Evolutionary conservation across 2,329 filamentous ascomycete species (phyloP).

Genomic region (Verticillium isaacii): DNA sequence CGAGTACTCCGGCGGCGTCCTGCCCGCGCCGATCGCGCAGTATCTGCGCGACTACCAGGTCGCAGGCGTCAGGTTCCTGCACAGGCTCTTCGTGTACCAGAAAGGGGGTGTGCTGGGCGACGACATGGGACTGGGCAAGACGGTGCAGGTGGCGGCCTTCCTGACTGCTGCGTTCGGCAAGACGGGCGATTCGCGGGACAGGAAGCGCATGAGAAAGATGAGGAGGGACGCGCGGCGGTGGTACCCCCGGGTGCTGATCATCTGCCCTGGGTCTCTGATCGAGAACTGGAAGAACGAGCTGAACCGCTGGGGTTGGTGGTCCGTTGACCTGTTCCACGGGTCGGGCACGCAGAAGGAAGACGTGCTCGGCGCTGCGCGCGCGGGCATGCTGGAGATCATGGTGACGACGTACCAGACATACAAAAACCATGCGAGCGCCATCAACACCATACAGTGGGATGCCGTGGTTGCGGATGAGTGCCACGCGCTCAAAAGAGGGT

Average conservation of each 20-base stretch:
- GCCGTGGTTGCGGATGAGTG: constrained; percentile 93
- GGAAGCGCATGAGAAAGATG: constrained; percentile 83
- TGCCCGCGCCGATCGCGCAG: constrained; percentile 85
- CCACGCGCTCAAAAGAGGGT: constrained; percentile 78
- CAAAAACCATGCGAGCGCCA: constrained; percentile 62
- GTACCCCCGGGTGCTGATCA: constrained; percentile 81
- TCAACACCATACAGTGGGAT: constrained; percentile 91
- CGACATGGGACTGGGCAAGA: constrained; percentile 97
- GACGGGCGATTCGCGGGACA: constrained; percentile 80
- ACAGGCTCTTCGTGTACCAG: constrained; percentile 86
- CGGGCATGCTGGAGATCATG: constrained; percentile 81
- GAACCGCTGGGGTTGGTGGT: constrained; percentile 93
- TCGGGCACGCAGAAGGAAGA: constrained; percentile 52
- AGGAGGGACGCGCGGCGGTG: constrained; percentile 58
- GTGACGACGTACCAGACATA: constrained; percentile 95
- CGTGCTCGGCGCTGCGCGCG: constrained; percentile 65
- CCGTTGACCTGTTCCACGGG: constrained; percentile 78
- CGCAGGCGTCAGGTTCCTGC: constrained; percentile 77
- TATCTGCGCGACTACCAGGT: constrained; percentile 92
- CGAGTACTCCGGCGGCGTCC: constrained; percentile 69
- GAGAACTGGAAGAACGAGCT: constrained; percentile 89
- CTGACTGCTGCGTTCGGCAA: constrained; percentile 91
- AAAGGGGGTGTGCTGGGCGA: constrained; percentile 88
- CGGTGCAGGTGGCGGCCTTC: constrained; percentile 92
- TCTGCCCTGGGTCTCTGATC: constrained; percentile 85